These are phyloP conservation scores for Hygrocybe punicea DNA, from an alignment of 768 basidiomycete species.

Conservation along the genomic window DNA sequence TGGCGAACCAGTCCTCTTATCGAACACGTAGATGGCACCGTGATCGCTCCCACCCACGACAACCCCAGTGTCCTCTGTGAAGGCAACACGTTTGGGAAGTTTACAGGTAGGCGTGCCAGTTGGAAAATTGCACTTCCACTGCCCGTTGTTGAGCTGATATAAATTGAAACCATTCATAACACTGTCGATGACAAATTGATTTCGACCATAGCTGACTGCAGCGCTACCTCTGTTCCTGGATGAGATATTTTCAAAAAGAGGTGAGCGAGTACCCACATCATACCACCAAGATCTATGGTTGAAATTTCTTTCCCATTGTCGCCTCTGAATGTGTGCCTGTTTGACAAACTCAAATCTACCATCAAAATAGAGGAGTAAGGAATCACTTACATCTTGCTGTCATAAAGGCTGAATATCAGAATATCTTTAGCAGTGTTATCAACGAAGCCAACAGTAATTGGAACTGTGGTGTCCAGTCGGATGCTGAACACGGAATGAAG, in stretches of 20 bases:
- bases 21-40: no score
- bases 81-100: neutral
- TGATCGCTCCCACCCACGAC: no score
- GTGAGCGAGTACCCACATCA: neutral
- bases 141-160: neutral
- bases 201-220: neutral
- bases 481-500: no score
- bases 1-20: no score
- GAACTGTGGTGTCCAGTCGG: no score
- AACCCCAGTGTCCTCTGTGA: neutral
- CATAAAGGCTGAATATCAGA: no score
- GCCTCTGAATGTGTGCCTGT: neutral
- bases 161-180: neutral
- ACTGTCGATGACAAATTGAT: neutral
- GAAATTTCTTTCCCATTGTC: neutral
- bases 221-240: neutral
- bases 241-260: neutral
- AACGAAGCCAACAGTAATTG: no score
- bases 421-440: no score
- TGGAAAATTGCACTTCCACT: neutral
- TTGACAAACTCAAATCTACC: no score
- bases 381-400: no score
- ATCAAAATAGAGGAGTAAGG: no score
- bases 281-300: neutral
- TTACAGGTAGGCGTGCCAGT: neutral